phyloP scores from a whole-genome alignment of 441 rosid species.

The Sinapis alba region DNA sequence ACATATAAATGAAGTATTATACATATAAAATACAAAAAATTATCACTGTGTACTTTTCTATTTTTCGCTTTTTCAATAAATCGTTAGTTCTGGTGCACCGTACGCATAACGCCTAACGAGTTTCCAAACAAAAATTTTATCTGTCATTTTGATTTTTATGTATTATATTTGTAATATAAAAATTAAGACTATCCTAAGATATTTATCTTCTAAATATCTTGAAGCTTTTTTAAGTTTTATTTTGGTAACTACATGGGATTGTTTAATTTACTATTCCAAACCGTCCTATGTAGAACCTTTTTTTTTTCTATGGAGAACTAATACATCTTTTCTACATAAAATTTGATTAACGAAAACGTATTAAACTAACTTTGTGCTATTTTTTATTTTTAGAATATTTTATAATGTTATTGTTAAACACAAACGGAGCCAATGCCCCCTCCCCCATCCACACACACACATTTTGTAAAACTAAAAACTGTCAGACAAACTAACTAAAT shows the following conservation, averaged over 20 bases:
- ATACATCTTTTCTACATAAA: neutral
- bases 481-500: constrained; percentile 15
- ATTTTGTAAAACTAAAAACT: constrained; percentile 4
- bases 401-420: neutral
- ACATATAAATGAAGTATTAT: too few relatives aligned
- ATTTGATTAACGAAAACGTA: neutral
- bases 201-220: too few relatives aligned
- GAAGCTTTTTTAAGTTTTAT: neutral
- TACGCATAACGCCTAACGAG: too few relatives aligned
- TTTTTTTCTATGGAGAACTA: neutral
- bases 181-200: too few relatives aligned
- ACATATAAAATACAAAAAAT: too few relatives aligned
- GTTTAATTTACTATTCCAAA: neutral
- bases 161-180: too few relatives aligned
- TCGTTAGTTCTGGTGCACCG: too few relatives aligned
- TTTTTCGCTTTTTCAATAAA: too few relatives aligned
- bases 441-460: neutral
- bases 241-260: neutral
- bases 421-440: neutral
- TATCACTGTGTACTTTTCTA: too few relatives aligned
- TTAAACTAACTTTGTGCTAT: neutral
- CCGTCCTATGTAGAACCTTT: neutral
- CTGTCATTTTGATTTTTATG: too few relatives aligned
- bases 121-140: too few relatives aligned
- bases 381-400: neutral